Conservation (phyloP, 2,329 filamentous ascomycete species). For the Monilinia fructicola region DNA sequence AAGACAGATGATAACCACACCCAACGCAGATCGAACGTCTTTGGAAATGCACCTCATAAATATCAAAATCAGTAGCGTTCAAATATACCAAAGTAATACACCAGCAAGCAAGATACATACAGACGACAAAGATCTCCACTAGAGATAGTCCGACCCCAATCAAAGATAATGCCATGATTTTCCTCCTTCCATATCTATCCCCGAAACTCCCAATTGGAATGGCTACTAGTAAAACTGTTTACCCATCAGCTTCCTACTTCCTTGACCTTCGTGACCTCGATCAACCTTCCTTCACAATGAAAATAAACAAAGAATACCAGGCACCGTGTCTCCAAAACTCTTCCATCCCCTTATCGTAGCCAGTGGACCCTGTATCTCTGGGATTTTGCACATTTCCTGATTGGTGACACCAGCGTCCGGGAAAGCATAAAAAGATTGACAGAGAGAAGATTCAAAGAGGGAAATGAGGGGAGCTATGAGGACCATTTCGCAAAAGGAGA, state of each 20-base stretch:
- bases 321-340: slow-evolving; percentile 37
- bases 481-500: slow-evolving; percentile 39
- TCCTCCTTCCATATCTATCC: slow-evolving; percentile 35
- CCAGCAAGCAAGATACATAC: slow-evolving; percentile 27
- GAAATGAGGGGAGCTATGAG: slow-evolving; percentile 37
- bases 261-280: no score
- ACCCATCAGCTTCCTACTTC: slow-evolving; percentile 9
- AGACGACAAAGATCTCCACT: slow-evolving; percentile 36
- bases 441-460: slow-evolving; percentile 38
- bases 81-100: neutral
- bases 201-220: slow-evolving; percentile 39
- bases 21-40: slow-evolving; percentile 32
- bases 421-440: slow-evolving; percentile 35
- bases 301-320: slow-evolving; percentile 29
- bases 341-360: slow-evolving; percentile 40
- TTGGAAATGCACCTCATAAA: slow-evolving; percentile 36
- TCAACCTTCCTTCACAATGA: neutral
- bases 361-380: slow-evolving; percentile 35
- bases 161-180: slow-evolving; percentile 36
- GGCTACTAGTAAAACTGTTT: slow-evolving; percentile 37
- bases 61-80: neutral
- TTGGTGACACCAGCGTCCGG: slow-evolving; percentile 4
- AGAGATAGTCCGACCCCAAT: slow-evolving; percentile 34
- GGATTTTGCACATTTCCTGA: slow-evolving; percentile 34
- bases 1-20: slow-evolving; percentile 39